These are phyloP conservation scores for Hypoxylon sp. DNA, from an alignment of 2,329 filamentous ascomycete genomes.

Conservation along the genomic window DNA sequence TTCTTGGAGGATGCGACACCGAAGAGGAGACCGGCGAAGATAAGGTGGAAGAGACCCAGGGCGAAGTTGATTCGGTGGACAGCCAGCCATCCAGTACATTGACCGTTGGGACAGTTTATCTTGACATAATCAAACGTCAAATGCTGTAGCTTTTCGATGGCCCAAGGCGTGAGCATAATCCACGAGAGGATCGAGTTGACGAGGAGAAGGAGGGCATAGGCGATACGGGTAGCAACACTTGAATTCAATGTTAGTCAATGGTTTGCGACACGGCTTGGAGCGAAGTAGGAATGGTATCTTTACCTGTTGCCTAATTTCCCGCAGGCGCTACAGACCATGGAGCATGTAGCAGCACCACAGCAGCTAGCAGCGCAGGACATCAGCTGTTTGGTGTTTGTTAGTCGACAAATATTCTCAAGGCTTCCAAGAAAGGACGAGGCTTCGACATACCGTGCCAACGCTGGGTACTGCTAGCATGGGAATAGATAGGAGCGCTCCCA, in stretches of 20 bases:
- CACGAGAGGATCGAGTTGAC: constrained; percentile 97
- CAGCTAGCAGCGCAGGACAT: constrained; percentile 87
- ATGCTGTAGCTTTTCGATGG: constrained; percentile 93
- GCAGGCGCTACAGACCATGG: constrained; percentile 93
- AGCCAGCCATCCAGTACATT: constrained; percentile 95
- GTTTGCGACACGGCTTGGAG: constrained; percentile 9
- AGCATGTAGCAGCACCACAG: constrained; percentile 96
- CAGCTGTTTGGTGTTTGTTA: constrained; percentile 65
- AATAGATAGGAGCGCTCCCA: constrained; percentile 93
- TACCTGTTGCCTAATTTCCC: constrained; percentile 97
- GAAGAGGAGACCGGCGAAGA: constrained; percentile 86
- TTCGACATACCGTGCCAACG: constrained; percentile 80
- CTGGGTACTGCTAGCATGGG: constrained; percentile 91
- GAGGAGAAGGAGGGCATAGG: constrained; percentile 93
- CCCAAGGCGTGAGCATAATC: constrained; percentile 99
- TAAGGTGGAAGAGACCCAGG: constrained; percentile 91
- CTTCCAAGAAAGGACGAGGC: constrained; percentile 1
- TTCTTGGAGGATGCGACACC: constrained; percentile 91
- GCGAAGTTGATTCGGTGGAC: constrained; percentile 99
- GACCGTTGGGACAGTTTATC: constrained; percentile 89
- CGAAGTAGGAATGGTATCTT: constrained; percentile 34
- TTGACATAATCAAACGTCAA: constrained; percentile 96
- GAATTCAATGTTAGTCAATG: constrained; percentile 31
- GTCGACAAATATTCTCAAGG: constrained; percentile 25
- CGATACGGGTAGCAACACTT: constrained; percentile 96